These are phyloP conservation scores for Letharia lupina DNA, from an alignment of 495 filamentous ascomycete genomes.

Conservation along the genomic window DNA sequence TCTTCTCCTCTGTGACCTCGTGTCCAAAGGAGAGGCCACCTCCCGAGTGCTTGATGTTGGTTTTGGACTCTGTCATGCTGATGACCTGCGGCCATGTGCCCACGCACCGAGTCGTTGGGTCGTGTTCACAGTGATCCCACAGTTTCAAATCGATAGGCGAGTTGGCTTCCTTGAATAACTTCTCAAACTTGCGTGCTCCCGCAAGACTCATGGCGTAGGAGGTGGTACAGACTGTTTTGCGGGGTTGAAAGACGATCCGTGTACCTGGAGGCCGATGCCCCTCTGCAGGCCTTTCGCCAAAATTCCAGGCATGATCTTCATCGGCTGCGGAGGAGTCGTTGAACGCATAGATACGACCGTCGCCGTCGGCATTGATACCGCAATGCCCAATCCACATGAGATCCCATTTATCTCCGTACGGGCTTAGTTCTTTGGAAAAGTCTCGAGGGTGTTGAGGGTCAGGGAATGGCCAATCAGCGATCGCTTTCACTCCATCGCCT, in stretches of 20 bases:
- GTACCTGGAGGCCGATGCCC: constrained; percentile 18
- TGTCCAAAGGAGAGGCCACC: constrained; percentile 20
- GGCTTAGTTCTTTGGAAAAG: constrained; percentile 23
- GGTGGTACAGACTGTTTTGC: constrained; percentile 20
- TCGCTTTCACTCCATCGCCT: constrained; percentile 52
- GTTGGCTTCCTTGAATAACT: constrained; percentile 19
- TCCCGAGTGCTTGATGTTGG: constrained; percentile 23
- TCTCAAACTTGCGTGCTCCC: constrained; percentile 20
- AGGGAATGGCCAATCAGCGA: constrained; percentile 32
- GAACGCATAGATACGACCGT: constrained; percentile 23
- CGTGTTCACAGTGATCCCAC: constrained; percentile 16
- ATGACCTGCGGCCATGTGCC: constrained; percentile 22
- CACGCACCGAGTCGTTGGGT: constrained; percentile 17
- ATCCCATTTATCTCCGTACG: constrained; percentile 38
- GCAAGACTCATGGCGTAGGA: constrained; percentile 19
- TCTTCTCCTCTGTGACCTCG: constrained; percentile 17
- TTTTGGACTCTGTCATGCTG: constrained; percentile 20
- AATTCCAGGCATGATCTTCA: constrained; percentile 19
- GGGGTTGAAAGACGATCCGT: constrained; percentile 19
- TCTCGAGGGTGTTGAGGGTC: constrained; percentile 26
- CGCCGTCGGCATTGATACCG: constrained; percentile 22
- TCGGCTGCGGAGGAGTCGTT: constrained; percentile 18
- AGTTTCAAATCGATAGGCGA: constrained; percentile 21
- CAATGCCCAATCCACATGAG: constrained; percentile 37
- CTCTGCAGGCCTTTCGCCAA: constrained; percentile 13